Evolutionary conservation across 2,329 filamentous ascomycete genomes (phyloP).

Genomic region (Colletotrichum camelliae): DNA sequence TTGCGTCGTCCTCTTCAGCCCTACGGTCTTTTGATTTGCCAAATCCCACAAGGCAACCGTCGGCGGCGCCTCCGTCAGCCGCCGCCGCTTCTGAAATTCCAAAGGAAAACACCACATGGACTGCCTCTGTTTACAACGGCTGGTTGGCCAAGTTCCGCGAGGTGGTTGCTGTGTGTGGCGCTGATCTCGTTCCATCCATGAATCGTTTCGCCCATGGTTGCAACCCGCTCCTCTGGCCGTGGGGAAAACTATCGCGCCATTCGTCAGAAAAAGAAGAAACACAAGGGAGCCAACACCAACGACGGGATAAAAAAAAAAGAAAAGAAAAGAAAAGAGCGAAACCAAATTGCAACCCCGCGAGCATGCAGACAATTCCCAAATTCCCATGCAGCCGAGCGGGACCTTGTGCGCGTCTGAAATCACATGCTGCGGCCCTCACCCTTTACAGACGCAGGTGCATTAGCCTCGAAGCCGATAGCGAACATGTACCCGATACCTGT

Average conservation of each 20-base stretch:
- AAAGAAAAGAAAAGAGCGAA: not conserved
- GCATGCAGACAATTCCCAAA: not conserved
- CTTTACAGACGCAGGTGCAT: conserved; percentile 7
- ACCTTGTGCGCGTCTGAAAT: not conserved
- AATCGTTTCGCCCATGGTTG: not conserved
- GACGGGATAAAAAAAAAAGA: not conserved
- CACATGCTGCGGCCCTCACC: conserved; percentile 3
- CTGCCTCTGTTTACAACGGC: not conserved
- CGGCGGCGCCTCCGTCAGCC: not conserved
- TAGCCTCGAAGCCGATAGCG: conserved; percentile 4
- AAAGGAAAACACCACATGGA: not conserved
- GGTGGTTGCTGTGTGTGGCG: not conserved
- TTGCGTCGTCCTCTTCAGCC: not conserved
- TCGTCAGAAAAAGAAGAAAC: not conserved
- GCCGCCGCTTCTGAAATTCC: not conserved
- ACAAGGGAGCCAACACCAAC: not conserved
- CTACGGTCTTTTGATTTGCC: not conserved
- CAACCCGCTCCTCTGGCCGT: not conserved
- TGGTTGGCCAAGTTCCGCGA: not conserved
- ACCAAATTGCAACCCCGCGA: not conserved
- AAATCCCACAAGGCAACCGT: not conserved
- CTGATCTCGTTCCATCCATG: not conserved
- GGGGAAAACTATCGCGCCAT: not conserved
- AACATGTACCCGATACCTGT: conserved; percentile 7
- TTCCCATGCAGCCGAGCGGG: not conserved